Evolutionary conservation across 1,284 basidiomycete species (phyloP).

Genomic region (Lignosus rhinocerotis): DNA sequence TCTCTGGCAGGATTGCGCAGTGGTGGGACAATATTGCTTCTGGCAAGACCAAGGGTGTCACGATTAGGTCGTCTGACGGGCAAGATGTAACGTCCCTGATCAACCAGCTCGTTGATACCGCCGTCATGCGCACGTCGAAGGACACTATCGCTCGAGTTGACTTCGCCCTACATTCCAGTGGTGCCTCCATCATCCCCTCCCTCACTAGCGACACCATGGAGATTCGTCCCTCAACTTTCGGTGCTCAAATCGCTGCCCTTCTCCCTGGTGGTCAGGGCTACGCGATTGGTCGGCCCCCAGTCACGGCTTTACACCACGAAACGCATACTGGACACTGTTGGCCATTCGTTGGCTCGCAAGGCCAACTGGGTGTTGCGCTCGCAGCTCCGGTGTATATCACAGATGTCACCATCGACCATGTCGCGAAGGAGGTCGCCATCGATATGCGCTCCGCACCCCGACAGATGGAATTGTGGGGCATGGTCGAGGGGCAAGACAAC

Average conservation of each 20-base stretch:
- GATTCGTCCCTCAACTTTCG: constrained; percentile 50
- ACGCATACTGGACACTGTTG: constrained; percentile 86
- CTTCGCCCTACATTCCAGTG: constrained; percentile 83
- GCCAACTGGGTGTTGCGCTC: constrained; percentile 82
- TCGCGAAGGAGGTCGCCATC: constrained; percentile 74
- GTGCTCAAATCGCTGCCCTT: constrained; percentile 48
- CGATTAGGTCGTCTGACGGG: constrained; percentile 74
- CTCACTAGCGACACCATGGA: constrained; percentile 81
- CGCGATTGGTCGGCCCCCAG: constrained; percentile 76
- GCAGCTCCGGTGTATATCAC: constrained; percentile 68
- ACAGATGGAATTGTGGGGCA: constrained; percentile 87
- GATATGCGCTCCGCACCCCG: constrained; percentile 82
- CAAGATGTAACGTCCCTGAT: constrained; percentile 76
- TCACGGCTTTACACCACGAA: constrained; percentile 85
- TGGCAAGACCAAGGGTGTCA: constrained; percentile 43
- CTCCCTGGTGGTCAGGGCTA: constrained; percentile 61
- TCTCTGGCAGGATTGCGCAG: constrained; percentile 40
- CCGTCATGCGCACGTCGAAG: constrained; percentile 66
- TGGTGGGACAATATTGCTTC: constrained; percentile 63
- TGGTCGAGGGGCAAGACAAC: constrained; percentile 79
- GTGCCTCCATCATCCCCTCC: constrained; percentile 78
- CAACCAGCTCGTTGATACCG: constrained; percentile 70
- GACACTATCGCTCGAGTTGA: constrained; percentile 83
- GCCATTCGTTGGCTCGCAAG: constrained; percentile 81
- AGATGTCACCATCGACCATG: constrained; percentile 88